These are phyloP conservation scores for Moniliophthora roreri DNA, from an alignment of 1,284 basidiomycete species.

Conservation along the genomic window DNA sequence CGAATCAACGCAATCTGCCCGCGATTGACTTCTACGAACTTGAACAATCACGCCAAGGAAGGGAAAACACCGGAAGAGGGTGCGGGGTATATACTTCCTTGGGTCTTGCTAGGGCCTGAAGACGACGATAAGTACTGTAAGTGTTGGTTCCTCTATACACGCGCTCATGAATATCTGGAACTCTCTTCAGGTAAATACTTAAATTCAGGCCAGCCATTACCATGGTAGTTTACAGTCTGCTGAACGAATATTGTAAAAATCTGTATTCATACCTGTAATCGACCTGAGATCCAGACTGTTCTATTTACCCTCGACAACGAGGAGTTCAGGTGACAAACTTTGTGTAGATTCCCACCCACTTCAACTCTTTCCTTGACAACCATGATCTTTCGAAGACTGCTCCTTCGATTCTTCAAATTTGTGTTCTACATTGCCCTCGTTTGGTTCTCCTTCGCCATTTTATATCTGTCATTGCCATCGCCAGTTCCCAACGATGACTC, in stretches of 20 bases:
- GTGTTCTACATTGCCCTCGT: not conserved
- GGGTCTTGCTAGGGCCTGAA: conserved; percentile 32
- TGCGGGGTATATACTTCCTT: conserved; percentile 34
- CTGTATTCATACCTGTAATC: too few relatives aligned
- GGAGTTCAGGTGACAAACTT: too few relatives aligned
- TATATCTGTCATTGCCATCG: not conserved
- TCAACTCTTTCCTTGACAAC: not conserved
- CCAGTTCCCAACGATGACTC: not conserved
- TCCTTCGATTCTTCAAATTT: not conserved
- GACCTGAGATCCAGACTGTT: too few relatives aligned
- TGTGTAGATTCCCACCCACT: too few relatives aligned
- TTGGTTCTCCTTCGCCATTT: not conserved
- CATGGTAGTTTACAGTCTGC: too few relatives aligned
- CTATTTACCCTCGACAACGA: too few relatives aligned
- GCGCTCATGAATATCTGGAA: too few relatives aligned
- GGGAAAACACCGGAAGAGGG: conserved; percentile 36
- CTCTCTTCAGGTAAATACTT: too few relatives aligned
- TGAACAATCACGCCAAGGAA: conserved; percentile 35
- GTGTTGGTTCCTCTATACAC: too few relatives aligned
- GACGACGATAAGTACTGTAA: conserved; percentile 16
- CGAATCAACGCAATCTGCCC: conserved; percentile 37
- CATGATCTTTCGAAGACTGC: not conserved
- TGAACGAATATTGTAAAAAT: too few relatives aligned
- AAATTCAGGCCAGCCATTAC: too few relatives aligned
- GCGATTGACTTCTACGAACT: conserved; percentile 41